These are phyloP conservation scores for Pilasporangium apinafurcum DNA, from an alignment of 352 stramenopile genomes.

Conservation along the genomic window DNA sequence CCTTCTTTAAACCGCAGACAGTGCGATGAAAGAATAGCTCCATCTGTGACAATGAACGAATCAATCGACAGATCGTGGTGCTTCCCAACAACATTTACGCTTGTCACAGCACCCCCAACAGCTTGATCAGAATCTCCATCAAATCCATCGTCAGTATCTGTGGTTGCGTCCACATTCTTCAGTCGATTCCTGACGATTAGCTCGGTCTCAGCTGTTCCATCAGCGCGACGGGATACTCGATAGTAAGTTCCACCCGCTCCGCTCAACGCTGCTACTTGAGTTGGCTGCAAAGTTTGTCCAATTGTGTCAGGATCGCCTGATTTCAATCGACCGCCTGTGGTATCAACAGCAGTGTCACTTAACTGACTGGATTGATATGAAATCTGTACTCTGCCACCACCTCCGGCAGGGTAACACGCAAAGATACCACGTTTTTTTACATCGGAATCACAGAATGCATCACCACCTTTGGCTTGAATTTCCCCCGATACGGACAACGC, in stretches of 20 bases:
- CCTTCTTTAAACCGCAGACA: conserved; percentile 20
- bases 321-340: conserved; percentile 34
- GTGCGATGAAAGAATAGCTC: conserved; percentile 37
- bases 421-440: conserved; percentile 15
- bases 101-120: conserved; percentile 42
- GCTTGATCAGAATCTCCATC: neutral
- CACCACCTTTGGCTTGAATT: conserved; percentile 42
- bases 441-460: conserved; percentile 31
- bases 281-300: conserved; percentile 21
- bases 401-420: conserved; percentile 52
- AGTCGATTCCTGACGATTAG: conserved; percentile 35
- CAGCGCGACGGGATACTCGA: conserved; percentile 43
- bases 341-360: conserved; percentile 40
- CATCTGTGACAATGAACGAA: conserved; percentile 32
- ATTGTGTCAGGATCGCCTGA: conserved; percentile 13
- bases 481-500: conserved; percentile 36
- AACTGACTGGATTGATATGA: conserved; percentile 64
- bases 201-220: conserved; percentile 36
- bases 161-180: conserved; percentile 3
- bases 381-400: conserved; percentile 61
- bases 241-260: conserved; percentile 58
- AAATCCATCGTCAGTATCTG: conserved; percentile 1
- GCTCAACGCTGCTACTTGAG: conserved; percentile 33
- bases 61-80: conserved; percentile 15
- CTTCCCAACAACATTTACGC: conserved; percentile 16